A percentile compares a stretch with the other conserved stretches of the same genome.
phyloP scores from a whole-genome alignment of 805 yeast species.

The Schwanniomyces yamadae region DNA sequence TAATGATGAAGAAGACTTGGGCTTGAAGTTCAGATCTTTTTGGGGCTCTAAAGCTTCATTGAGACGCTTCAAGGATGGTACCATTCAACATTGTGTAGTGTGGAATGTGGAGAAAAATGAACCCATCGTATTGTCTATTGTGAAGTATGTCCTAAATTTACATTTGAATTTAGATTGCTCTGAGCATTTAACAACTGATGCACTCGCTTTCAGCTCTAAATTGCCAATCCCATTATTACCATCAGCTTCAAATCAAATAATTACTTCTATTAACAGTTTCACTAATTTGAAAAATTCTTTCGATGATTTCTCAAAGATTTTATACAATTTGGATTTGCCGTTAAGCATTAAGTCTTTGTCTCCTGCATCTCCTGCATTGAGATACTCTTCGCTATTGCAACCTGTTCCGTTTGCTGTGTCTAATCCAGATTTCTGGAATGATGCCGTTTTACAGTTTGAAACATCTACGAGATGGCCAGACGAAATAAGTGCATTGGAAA shows the following conservation, averaged over 20 bases:
- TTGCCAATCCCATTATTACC: constrained; percentile 64
- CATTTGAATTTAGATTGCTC: constrained; percentile 56
- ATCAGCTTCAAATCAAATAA: constrained; percentile 53
- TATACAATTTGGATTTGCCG: constrained; percentile 57
- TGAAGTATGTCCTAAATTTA: constrained; percentile 58
- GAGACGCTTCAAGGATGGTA: constrained; percentile 90
- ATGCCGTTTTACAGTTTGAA: constrained; percentile 83
- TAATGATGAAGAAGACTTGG: constrained; percentile 54
- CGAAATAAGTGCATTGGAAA: constrained; percentile 79
- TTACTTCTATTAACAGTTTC: constrained; percentile 33
- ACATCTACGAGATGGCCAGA: constrained; percentile 94
- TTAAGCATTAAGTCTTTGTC: constrained; percentile 66
- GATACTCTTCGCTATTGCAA: constrained; percentile 71
- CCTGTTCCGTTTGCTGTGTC: constrained; percentile 82
- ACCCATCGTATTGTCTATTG: constrained; percentile 64
- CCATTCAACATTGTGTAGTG: constrained; percentile 85
- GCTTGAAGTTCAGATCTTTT: constrained; percentile 66
- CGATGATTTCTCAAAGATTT: constrained; percentile 47
- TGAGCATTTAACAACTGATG: constrained; percentile 33
- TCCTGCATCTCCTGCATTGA: constrained; percentile 71
- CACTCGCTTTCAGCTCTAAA: constrained; percentile 46
- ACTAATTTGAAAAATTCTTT: constrained; percentile 41
- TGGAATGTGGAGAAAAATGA: constrained; percentile 63
- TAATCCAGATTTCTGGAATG: constrained; percentile 77
- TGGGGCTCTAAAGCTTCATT: constrained; percentile 89